Conservation (phyloP, 2,329 filamentous ascomycete genomes). For the Stenocarpella maydis region DNA sequence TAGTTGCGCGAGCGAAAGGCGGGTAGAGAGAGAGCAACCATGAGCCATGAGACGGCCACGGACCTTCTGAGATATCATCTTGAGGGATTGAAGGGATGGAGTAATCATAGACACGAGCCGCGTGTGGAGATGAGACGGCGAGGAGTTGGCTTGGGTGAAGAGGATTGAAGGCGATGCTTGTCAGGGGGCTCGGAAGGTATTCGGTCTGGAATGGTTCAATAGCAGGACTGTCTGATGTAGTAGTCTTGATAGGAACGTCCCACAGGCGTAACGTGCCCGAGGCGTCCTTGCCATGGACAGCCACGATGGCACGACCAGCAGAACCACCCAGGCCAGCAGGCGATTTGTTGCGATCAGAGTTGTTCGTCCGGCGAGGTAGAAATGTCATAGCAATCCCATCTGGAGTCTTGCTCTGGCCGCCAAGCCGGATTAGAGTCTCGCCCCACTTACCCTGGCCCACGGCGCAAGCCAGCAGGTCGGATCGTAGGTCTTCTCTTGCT, state of each 20-base stretch:
- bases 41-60: constrained; percentile 66
- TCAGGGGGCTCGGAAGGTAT: constrained; percentile 62
- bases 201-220: constrained; percentile 67
- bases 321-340: constrained; percentile 42
- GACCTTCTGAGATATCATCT: constrained; percentile 59
- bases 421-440: constrained; percentile 63
- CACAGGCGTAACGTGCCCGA: constrained; percentile 66
- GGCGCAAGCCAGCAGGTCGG: constrained; percentile 59
- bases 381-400: constrained; percentile 65
- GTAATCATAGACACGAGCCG: constrained; percentile 70
- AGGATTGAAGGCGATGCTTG: constrained; percentile 65
- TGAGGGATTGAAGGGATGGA: constrained; percentile 59
- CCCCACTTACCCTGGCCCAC: constrained; percentile 71
- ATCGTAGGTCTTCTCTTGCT: constrained; percentile 59
- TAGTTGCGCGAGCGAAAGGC: constrained; percentile 59
- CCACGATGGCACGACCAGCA: constrained; percentile 60
- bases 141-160: constrained; percentile 64
- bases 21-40: constrained; percentile 71
- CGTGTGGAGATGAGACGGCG: constrained; percentile 61
- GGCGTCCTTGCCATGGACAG: constrained; percentile 66
- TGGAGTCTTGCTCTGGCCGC: constrained; percentile 61
- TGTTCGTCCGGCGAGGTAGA: constrained; percentile 39
- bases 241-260: constrained; percentile 60
- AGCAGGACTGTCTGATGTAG: constrained; percentile 44
- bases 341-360: constrained; percentile 45